Evolutionary conservation across 352 stramenopile species (phyloP), one percentile per base, ranked within the genome.

Genomic region (Lagenidium sp.): DNA sequence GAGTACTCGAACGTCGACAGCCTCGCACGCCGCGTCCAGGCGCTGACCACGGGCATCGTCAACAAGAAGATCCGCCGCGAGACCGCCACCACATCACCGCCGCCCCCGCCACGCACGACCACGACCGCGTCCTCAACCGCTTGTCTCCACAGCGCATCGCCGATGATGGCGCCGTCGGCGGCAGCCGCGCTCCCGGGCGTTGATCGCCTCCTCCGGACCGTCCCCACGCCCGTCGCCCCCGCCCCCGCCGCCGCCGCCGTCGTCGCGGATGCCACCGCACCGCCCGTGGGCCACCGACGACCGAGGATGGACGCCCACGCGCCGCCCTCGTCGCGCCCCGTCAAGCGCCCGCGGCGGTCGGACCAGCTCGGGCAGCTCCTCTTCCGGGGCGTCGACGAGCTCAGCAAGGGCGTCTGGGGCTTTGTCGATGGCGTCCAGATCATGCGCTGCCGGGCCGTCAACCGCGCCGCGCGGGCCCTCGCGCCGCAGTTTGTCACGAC

Each of bases 1-100:
- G 80, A 92, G 53, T 92, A 89, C 52, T 63, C 55, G 24, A 92
- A 92, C 51, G 58, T 82, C 49, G 63, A 92, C 59, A 89, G 76
- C 36, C 57, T 92, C 11, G 57, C 72, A 20, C 75, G 80, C 5
- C 80, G 80, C 38, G 74, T 92, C 34, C 80, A 92, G 59, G 76
- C 76, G 26, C 56, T 92, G 16, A 89, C 80, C 3, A 65, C 74
- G 10, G 65, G 75, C 35, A 87, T 92, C 25, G 74, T 92, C 25
- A 92, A 92, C 58, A 86, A 86, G 61, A 86, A 87, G 47, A 92
- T 88, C 40, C 72, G 80, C 6, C 60, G 69, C 7, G 50, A 78
- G 29, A 73, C 49, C 34, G 40, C 44, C n/a, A 41, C 45, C 43
- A 34, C 22, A 45, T 45, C 16, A 15, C 25, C 4, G 26, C 16